Conservation (phyloP, 2,329 filamentous ascomycete species). For the Aspergillus viridinutans region DNA sequence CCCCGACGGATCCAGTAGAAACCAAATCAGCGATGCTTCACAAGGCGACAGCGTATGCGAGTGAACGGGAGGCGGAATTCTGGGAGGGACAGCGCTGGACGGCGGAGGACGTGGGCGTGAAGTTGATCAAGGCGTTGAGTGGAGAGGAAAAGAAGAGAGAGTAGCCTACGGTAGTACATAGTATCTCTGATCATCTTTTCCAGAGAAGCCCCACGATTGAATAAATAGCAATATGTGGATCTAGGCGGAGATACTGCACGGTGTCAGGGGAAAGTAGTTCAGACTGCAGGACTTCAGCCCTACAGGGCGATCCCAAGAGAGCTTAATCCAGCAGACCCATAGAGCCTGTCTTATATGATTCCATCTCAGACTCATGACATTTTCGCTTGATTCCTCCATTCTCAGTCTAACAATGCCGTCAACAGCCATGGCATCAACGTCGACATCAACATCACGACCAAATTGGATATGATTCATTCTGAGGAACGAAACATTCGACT, state of each 20-base stretch:
- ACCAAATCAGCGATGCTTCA: conserved; percentile 26
- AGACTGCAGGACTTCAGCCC: conserved; percentile 15
- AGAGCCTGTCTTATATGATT: not conserved
- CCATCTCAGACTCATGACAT: too few relatives aligned
- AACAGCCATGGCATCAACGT: too few relatives aligned
- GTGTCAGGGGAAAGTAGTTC: not conserved
- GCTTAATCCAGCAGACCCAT: not conserved
- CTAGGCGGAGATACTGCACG: conserved; percentile 13
- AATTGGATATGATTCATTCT: not conserved
- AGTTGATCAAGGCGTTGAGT: conserved; percentile 46
- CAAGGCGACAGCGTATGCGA: conserved; percentile 22
- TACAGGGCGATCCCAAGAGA: conserved; percentile 20
- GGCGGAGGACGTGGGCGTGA: conserved; percentile 48
- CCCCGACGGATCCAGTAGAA: conserved; percentile 11
- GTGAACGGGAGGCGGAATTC: conserved; percentile 47
- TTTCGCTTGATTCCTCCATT: too few relatives aligned
- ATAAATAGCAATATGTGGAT: not conserved
- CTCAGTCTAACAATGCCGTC: too few relatives aligned
- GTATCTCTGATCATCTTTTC: not conserved
- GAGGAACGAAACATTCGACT: not conserved
- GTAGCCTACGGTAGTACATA: conserved; percentile 6
- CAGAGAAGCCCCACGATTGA: too few relatives aligned
- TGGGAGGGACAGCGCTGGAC: conserved; percentile 52
- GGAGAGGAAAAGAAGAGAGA: conserved; percentile 16
- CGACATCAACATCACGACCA: too few relatives aligned